Evolutionary conservation across 768 basidiomycete species (phyloP), one percentile per base, ranked within the genome.

Genomic region (Solioccasus polychromus): DNA sequence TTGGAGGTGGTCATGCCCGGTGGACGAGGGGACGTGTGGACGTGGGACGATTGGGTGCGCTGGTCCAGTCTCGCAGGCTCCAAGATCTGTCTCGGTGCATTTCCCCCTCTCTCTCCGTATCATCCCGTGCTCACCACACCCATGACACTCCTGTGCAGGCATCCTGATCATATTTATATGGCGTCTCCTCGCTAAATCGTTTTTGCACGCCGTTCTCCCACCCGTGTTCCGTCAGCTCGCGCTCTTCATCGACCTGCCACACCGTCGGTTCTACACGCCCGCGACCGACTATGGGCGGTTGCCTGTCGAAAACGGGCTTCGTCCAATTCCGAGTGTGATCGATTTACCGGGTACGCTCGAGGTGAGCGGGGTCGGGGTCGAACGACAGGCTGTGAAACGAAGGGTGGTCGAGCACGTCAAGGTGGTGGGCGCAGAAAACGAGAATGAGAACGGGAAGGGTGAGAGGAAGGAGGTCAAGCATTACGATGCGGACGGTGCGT

Each of bases 191-290:
- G 90, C 90, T 8, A 98, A 97, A 65, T 79, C 82, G 1, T 60
- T 78, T 3, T 66, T 92, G 17, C 88, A 91, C 55, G 57, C 80
- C 7, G 67, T 85, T 35, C 79, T 97, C 1, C 94, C 94, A 1
- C 90, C 92, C 0, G 72, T 82, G 15, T 96, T 92, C 76, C 85
- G 94, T 47, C 68, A 81, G 35, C 71, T 89, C 49, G 75, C 88
- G 8, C 76, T 74, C 23, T 72, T 79, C 30, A 76, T 90, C 58
- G 72, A 71, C 8, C 78, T 97, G 4, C 95, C 94, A 0, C 80
- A 83, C 49, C 78, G 95, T 9, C 76, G 91, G 14, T 92, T 91
- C 68, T 96, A 98, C 63, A 88, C 84, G 5, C 86, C 92, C 23
- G 90, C 93, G 24, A 92, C 92, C 56, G 92, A 93, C 55, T 96